Evolutionary conservation across 176 grass and related monocot species (phyloP).

Genomic region (Rhynchospora pubera): DNA sequence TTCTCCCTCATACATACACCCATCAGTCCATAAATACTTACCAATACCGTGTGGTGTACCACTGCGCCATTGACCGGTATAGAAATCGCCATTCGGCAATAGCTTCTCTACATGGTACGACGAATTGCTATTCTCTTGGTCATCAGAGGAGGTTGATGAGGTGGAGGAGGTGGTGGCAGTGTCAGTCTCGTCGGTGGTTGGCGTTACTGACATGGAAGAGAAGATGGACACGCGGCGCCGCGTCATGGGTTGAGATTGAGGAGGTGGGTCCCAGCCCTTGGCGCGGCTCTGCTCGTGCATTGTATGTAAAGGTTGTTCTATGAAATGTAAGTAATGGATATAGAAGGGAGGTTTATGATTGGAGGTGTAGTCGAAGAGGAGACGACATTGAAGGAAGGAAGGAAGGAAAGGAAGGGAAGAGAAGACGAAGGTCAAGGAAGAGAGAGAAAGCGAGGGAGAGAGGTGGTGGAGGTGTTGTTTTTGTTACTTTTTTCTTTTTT

Average conservation of each 20-base stretch:
- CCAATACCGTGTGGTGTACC: slow-evolving; percentile 52
- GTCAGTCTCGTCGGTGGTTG: slow-evolving; percentile 38
- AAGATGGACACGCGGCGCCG: slow-evolving; percentile 20
- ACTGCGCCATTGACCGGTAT: slow-evolving; percentile 52
- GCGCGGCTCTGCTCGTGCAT: slow-evolving; percentile 27
- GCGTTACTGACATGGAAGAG: slow-evolving; percentile 47
- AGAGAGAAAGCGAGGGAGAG: slow-evolving; percentile 25
- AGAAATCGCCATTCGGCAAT: slow-evolving; percentile 67
- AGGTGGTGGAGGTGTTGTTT: slow-evolving; percentile 21
- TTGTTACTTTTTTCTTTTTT: slow-evolving; percentile 32
- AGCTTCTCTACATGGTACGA: slow-evolving; percentile 26
- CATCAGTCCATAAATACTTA: slow-evolving; percentile 76
- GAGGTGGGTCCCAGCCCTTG: slow-evolving; percentile 33
- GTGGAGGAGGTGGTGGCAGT: slow-evolving; percentile 36
- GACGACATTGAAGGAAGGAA: slow-evolving; percentile 41
- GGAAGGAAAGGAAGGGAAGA: neutral
- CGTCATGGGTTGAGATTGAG: slow-evolving; percentile 26
- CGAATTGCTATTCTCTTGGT: slow-evolving; percentile 1
- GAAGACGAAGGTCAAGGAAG: slow-evolving; percentile 22
- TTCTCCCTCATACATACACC: slow-evolving; percentile 86
- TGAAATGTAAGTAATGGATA: neutral
- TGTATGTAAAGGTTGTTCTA: neutral
- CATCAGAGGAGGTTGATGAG: slow-evolving; percentile 19
- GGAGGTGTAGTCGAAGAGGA: slow-evolving; percentile 26
- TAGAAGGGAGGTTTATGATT: slow-evolving; percentile 14